Conservation (phyloP, 805 yeast species). For the Lipomyces oligophaga region DNA sequence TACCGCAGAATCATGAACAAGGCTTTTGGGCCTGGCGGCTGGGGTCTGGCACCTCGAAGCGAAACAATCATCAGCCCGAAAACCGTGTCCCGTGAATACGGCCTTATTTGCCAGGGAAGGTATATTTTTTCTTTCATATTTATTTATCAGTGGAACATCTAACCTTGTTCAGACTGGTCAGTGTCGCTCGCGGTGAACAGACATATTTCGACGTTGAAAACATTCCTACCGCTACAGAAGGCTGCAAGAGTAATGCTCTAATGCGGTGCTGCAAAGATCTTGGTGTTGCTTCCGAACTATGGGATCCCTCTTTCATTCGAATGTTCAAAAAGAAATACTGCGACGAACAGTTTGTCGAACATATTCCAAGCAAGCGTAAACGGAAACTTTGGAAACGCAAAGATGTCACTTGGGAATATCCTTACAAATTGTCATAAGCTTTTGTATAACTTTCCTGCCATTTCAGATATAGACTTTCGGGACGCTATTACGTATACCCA, state of each 20-base stretch:
- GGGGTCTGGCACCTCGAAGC: slow-evolving; percentile 95
- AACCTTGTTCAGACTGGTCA: slow-evolving; percentile 48
- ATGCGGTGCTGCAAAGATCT: slow-evolving; percentile 98
- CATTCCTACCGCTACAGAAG: slow-evolving; percentile 93
- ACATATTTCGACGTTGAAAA: slow-evolving; percentile 83
- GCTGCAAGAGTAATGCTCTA: slow-evolving; percentile 92
- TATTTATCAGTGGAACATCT: background rate
- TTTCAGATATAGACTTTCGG: too few relatives aligned
- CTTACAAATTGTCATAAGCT: slow-evolving; percentile 51
- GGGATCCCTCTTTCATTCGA: slow-evolving; percentile 93
- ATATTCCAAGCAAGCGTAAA: slow-evolving; percentile 74
- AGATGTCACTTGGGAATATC: slow-evolving; percentile 78
- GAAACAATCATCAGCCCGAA: slow-evolving; percentile 72
- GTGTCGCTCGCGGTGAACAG: slow-evolving; percentile 94
- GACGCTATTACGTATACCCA: too few relatives aligned
- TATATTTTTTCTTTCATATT: background rate
- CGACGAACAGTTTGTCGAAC: slow-evolving; percentile 82
- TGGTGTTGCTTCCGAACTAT: slow-evolving; percentile 92
- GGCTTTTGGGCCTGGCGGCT: slow-evolving; percentile 98
- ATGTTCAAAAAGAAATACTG: slow-evolving; percentile 61
- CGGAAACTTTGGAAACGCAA: slow-evolving; percentile 84
- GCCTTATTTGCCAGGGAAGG: slow-evolving; percentile 78
- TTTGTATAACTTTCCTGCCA: too few relatives aligned
- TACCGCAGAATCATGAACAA: slow-evolving; percentile 82
- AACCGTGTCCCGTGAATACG: slow-evolving; percentile 85